Evolutionary conservation across 2,329 filamentous ascomycete species (phyloP), one percentile per base, ranked within the genome.

Genomic region (Arthrobotrys sinensis): DNA sequence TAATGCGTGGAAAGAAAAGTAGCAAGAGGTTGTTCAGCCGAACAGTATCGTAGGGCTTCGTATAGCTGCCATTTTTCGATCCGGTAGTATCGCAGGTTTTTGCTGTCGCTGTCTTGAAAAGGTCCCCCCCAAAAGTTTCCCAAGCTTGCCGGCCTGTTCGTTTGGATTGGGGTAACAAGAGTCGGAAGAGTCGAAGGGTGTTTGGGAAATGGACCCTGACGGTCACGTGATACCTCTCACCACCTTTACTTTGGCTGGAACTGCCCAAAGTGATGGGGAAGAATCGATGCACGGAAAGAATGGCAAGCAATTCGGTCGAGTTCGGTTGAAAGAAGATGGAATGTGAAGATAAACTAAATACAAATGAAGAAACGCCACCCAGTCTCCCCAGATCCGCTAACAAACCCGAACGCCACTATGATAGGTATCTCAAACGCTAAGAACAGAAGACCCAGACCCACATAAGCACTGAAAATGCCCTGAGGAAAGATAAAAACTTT

Each of bases 161-260:
- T 67, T 75, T 36, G 70, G 57, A 50, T 67, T 72, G 60, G 45
- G 43, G 67, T 60, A 57, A 71, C 43, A 64, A 63, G 66, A 48
- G 57, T 67, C 60, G 52, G 57, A 60, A 71, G 55, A 60, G 67
- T 77, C 66, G 73, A 68, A 55, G 64, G 67, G 62, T 55, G 67
- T 71, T 78, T 78, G 62, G 55, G 67, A 71, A 78, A 67, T 78
- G 67, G 67, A 63, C 67, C 75, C 75, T 68, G 57, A 68, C 34
- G 52, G 60, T 78, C 75, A 78, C 75, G 75, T 78, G 75, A 78
- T 57, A 4, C 21, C 14, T 64, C 55, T 67, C 72, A 64, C 72
- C 63, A 68, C 64, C 28, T 76, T 65, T 53, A 52, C 34, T 48
- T 21, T 45, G 63, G 46, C 16, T 55, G 28, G 63, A 68, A 45